Percentiles rank a stretch among this genome's conserved stretches.
These are phyloP conservation scores for Hypomontagnella monticulosa DNA, from an alignment of 495 filamentous ascomycete genomes.

Conservation along the genomic window DNA sequence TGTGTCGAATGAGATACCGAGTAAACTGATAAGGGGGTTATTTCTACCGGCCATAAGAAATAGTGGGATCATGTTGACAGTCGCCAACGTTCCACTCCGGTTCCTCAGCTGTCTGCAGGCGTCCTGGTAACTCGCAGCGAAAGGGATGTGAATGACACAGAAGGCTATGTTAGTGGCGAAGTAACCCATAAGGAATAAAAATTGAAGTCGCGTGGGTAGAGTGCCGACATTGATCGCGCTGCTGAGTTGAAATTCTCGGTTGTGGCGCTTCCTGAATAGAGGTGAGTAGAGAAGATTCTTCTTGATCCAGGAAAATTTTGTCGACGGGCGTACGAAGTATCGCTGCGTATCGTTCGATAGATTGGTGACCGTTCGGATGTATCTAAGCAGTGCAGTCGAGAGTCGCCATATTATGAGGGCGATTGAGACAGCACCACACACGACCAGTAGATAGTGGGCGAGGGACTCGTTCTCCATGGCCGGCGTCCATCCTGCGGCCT, in stretches of 20 bases:
- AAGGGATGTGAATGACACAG: slow-evolving; percentile 77
- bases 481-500: slow-evolving; percentile 46
- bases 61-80: slow-evolving; percentile 91
- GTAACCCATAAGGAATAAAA: slow-evolving; percentile 76
- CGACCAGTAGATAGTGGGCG: slow-evolving; percentile 58
- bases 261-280: slow-evolving; percentile 83
- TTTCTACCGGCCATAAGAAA: slow-evolving; percentile 90
- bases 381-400: slow-evolving; percentile 66
- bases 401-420: slow-evolving; percentile 59
- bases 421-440: slow-evolving; percentile 55
- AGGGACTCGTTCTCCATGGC: slow-evolving; percentile 56
- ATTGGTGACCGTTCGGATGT: slow-evolving; percentile 77
- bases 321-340: slow-evolving; percentile 61
- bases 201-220: slow-evolving; percentile 85
- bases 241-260: slow-evolving; percentile 86
- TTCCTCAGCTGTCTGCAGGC: slow-evolving; percentile 71
- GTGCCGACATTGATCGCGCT: slow-evolving; percentile 89
- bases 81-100: slow-evolving; percentile 81
- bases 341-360: slow-evolving; percentile 71
- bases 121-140: slow-evolving; percentile 61
- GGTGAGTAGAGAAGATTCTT: slow-evolving; percentile 85
- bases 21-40: slow-evolving; percentile 84
- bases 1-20: slow-evolving; percentile 93
- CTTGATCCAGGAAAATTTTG: slow-evolving; percentile 75
- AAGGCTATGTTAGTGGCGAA: slow-evolving; percentile 80